phyloP scores from a whole-genome alignment of 73 alveolate genomes.

The Blepharisma japonicum region DNA sequence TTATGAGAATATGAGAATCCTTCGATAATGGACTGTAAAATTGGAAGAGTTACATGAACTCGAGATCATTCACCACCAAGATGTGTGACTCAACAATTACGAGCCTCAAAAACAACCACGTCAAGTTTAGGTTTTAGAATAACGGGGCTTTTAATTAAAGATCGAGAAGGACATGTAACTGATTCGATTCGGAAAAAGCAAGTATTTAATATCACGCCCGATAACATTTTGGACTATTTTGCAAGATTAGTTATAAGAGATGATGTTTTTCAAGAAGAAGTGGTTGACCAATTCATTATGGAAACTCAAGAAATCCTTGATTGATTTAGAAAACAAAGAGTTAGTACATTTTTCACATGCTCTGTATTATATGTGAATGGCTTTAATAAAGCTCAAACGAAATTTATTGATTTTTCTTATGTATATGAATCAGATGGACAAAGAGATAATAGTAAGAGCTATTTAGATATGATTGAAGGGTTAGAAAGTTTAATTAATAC shows the following conservation, averaged over 20 bases:
- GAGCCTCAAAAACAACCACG: conserved; percentile 2
- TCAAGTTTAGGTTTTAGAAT: conserved; percentile 30
- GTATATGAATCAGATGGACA: conserved; percentile 17
- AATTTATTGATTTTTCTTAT: conserved; percentile 10
- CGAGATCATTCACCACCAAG: neutral
- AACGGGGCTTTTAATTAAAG: conserved; percentile 26
- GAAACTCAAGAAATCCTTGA: conserved; percentile 10
- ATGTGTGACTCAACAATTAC: neutral
- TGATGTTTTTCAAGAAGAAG: no score
- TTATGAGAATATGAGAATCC: conserved; percentile 28
- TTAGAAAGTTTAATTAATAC: conserved; percentile 13
- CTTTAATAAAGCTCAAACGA: conserved; percentile 10
- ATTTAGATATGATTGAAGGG: conserved; percentile 24
- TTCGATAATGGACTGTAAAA: conserved; percentile 3
- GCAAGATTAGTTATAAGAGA: no score
- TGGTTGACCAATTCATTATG: neutral
- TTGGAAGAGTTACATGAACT: conserved; percentile 20
- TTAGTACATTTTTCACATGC: conserved; percentile 5
- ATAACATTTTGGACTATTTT: no score
- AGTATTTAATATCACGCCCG: neutral
- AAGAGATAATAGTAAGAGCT: neutral
- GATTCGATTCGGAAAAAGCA: neutral
- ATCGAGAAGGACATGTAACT: neutral
- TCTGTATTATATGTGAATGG: neutral
- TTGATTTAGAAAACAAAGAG: conserved; percentile 11